Evolutionary conservation across 345 rosid genomes (phyloP).

Genomic region (Erodium maritimum): DNA sequence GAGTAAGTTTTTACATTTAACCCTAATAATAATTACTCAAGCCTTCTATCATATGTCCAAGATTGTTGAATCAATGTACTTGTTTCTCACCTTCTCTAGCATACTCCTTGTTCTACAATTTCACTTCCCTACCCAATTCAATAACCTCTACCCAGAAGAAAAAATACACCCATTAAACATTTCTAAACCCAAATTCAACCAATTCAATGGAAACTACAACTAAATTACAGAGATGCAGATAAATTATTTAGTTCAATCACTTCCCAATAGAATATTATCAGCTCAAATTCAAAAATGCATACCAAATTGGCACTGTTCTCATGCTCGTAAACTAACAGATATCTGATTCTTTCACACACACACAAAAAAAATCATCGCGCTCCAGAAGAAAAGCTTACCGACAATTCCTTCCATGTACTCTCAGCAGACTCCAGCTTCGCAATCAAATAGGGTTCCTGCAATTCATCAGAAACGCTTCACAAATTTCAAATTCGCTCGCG

Average conservation of each 20-base stretch:
- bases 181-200: too few species aligned
- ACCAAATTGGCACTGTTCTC: background rate
- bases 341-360: too few species aligned
- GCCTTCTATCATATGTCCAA: background rate
- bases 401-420: constrained; percentile 90
- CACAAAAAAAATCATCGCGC: too few species aligned
- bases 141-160: too few species aligned
- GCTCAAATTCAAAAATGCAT: too few species aligned
- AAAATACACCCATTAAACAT: too few species aligned
- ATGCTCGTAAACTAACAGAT: background rate
- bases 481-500: background rate
- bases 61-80: background rate
- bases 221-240: too few species aligned
- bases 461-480: background rate
- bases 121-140: background rate
- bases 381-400: constrained; percentile 51
- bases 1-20: too few species aligned
- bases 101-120: background rate
- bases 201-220: too few species aligned
- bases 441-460: constrained; percentile 71
- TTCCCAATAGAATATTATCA: too few species aligned
- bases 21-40: background rate
- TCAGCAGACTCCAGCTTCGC: constrained; percentile 85
- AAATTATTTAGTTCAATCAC: too few species aligned
- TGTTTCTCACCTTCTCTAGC: background rate